phyloP scores from a whole-genome alignment of 805 yeast species.

The Yarrowia sp. region DNA sequence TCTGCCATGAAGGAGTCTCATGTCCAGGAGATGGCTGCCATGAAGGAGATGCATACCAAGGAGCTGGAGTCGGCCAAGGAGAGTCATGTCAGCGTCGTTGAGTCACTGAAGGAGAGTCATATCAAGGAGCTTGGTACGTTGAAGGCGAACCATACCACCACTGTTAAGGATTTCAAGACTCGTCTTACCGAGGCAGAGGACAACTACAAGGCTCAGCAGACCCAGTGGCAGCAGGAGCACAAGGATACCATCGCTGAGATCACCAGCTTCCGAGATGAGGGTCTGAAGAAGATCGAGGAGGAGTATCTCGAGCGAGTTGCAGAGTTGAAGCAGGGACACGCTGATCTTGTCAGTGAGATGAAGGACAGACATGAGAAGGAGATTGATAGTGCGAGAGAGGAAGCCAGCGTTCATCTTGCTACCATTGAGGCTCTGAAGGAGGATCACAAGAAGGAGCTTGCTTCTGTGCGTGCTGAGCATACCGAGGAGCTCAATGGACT shows the following conservation, averaged over 20 bases:
- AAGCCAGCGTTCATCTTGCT: not conserved
- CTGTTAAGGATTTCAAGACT: slow-evolving; percentile 5
- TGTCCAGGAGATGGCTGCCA: not conserved
- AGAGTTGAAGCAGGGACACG: slow-evolving; percentile 11
- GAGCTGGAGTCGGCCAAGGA: not conserved
- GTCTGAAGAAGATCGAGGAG: slow-evolving; percentile 13
- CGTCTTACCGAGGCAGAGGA: not conserved
- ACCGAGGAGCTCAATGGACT: not conserved
- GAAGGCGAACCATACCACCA: slow-evolving; percentile 1
- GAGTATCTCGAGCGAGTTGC: not conserved
- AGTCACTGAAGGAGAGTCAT: not conserved
- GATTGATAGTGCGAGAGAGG: not conserved
- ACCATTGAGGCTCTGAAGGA: slow-evolving; percentile 1
- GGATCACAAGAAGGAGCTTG: not conserved
- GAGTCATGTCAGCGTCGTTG: not conserved
- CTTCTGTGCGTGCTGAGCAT: not conserved
- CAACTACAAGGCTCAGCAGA: not conserved
- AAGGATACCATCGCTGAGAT: not conserved
- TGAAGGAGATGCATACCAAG: slow-evolving; percentile 5
- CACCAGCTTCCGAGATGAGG: slow-evolving; percentile 2
- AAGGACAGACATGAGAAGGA: slow-evolving; percentile 2
- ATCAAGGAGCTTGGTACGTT: not conserved
- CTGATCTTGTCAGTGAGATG: not conserved
- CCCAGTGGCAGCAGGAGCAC: slow-evolving; percentile 1
- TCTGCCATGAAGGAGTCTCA: not conserved